phyloP scores from a whole-genome alignment of 805 yeast species.

The Saturnispora gosingensis region DNA sequence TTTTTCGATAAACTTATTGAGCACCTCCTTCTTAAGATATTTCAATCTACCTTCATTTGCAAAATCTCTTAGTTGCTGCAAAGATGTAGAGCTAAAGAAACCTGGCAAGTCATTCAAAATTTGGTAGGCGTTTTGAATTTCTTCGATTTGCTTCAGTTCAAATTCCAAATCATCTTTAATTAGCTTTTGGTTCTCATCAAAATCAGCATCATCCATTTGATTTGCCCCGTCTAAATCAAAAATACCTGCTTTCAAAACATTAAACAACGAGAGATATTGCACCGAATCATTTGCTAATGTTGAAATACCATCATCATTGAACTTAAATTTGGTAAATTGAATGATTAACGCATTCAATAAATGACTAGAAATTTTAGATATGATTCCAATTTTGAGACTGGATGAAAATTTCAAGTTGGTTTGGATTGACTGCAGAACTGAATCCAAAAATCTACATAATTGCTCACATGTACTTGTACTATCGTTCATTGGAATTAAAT shows the following conservation, averaged over 20 bases:
- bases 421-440: conserved; percentile 32
- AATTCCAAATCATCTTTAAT: conserved; percentile 20
- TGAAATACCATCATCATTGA: conserved; percentile 75
- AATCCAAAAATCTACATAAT: conserved; percentile 38
- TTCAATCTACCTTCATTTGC: conserved; percentile 75
- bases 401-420: conserved; percentile 23
- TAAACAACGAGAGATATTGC: conserved; percentile 45
- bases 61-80: conserved; percentile 68
- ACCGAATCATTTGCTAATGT: conserved; percentile 76
- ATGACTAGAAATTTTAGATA: conserved; percentile 16
- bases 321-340: conserved; percentile 68
- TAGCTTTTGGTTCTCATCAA: neutral
- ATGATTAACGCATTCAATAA: conserved; percentile 46
- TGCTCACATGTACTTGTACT: conserved; percentile 67
- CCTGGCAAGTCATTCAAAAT: conserved; percentile 74
- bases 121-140: conserved; percentile 33
- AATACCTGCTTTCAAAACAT: conserved; percentile 10
- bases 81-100: conserved; percentile 58
- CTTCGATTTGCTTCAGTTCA: conserved; percentile 42
- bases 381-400: conserved; percentile 16
- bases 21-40: conserved; percentile 48
- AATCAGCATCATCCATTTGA: neutral
- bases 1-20: conserved; percentile 58
- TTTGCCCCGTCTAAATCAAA: neutral
- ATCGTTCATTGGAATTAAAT: conserved; percentile 33